phyloP scores from a whole-genome alignment of 345 rosid genomes.

The Corchorus capsularis region DNA sequence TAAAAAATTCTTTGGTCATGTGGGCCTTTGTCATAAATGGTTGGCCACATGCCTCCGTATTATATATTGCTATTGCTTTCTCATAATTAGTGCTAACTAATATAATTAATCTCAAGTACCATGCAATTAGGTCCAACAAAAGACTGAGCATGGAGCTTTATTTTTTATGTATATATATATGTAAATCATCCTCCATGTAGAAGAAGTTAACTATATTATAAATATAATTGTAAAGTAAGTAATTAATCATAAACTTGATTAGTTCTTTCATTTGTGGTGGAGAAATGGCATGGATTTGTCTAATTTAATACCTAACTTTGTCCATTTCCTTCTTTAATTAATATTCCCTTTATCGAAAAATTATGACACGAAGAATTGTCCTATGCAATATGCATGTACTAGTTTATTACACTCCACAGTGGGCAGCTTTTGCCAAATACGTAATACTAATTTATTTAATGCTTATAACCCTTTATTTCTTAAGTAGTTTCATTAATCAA shows the following conservation, averaged over 20 bases:
- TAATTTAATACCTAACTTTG: constrained; percentile 5
- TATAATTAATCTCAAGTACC: not conserved
- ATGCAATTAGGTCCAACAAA: not conserved
- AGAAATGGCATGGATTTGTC: not conserved
- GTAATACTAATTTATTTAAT: not conserved
- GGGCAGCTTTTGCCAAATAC: constrained; percentile 3
- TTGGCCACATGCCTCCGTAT: not conserved
- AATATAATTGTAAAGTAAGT: not conserved
- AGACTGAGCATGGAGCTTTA: too few species aligned
- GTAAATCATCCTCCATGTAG: not conserved
- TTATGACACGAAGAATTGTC: not conserved
- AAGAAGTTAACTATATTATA: not conserved
- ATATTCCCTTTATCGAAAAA: not conserved
- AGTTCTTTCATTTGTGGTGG: not conserved
- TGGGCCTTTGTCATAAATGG: not conserved
- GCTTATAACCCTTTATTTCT: not conserved
- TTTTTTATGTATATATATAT: too few species aligned
- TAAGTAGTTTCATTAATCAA: not conserved
- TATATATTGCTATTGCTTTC: not conserved
- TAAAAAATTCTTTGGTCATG: not conserved
- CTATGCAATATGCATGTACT: not conserved
- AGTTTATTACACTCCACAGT: not conserved
- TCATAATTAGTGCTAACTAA: too few species aligned
- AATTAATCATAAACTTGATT: not conserved
- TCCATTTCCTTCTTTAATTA: not conserved